phyloP scores from a whole-genome alignment of 495 filamentous ascomycete genomes.

The Tuber magnatum region DNA sequence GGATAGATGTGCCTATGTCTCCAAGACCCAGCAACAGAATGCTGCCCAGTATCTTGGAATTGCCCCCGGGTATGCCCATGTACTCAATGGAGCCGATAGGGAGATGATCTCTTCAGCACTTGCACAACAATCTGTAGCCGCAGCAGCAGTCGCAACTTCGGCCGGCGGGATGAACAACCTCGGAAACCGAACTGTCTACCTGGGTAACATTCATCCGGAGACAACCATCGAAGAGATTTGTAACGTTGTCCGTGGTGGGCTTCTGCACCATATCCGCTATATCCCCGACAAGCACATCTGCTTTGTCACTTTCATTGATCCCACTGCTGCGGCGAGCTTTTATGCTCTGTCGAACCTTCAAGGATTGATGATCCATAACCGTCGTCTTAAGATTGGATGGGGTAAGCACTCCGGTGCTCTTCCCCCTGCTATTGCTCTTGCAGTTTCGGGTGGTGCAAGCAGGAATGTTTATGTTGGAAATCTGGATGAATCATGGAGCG shows the following conservation, averaged over 20 bases:
- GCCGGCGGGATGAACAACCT: constrained; percentile 95
- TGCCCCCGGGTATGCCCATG: constrained; percentile 92
- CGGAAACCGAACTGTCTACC: constrained; percentile 93
- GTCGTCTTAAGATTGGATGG: constrained; percentile 96
- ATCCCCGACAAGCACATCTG: constrained; percentile 99
- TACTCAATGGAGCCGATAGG: constrained; percentile 88
- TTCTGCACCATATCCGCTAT: constrained; percentile 95
- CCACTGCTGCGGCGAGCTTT: constrained; percentile 94
- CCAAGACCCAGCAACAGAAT: constrained; percentile 99
- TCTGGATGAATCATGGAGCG: constrained; percentile 91
- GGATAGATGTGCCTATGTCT: constrained; percentile 95
- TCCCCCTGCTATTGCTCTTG: constrained; percentile 89
- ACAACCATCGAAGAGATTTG: constrained; percentile 98
- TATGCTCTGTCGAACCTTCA: constrained; percentile 95
- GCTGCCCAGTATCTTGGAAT: constrained; percentile 97
- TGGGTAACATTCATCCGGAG: constrained; percentile 97
- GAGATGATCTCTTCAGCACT: constrained; percentile 93
- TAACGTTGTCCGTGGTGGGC: constrained; percentile 87
- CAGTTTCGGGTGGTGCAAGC: constrained; percentile 90
- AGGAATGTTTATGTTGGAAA: constrained; percentile 98
- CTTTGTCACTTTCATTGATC: constrained; percentile 99
- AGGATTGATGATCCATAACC: constrained; percentile 98
- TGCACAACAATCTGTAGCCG: constrained; percentile 94
- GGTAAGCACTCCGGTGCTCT: constrained; percentile 97
- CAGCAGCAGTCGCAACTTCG: constrained; percentile 90